Evolutionary conservation across 768 basidiomycete species (phyloP), one percentile per base, ranked within the genome.

Genomic region (Serpula lacrymans): DNA sequence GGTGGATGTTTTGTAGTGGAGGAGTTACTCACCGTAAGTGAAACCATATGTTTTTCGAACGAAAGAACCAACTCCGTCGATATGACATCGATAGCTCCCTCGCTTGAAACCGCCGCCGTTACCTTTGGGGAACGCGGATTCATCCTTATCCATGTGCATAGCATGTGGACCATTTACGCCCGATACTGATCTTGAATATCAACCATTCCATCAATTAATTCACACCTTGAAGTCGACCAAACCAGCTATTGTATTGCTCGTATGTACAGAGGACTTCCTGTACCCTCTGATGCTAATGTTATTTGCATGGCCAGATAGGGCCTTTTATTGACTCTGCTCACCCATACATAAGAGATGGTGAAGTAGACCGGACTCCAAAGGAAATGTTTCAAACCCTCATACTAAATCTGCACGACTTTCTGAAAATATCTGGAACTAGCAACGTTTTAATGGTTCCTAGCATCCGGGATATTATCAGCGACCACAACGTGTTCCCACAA

Each of bases 401-500:
- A 0, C 60, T 72, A 20, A 74, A 72, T 8, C 62, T 98, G 3
- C 62, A 65, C 2, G 57, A 68, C 2, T 76, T 89, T 45, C 58
- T 91, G 21, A 66, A 75, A 24, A 56, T 66, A 0, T 83, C 77
- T 0, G 85, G 88, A 0, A 75, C 75, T 1, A 90, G 83, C 34
- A 75, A 75, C 6, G 74, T 84, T n/a, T 62, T 96, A 18, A 55
- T 98, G 32, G 68, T 97, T 1, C 93, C 96, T 4, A 87, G 84
- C 50, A 70, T 90, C 6, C 73, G 85, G 27, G 96, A 99, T 54
- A 57, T 96, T 20, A 65, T 89, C 46, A 86, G 79, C 52, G 65
- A 74, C 27, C 91, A 95, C 55, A 75, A 77, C 7, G 89, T 87
- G 12, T 96, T 83, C 61, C 96, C 96, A 1, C 96, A 99, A 52